Evolutionary conservation across 2,329 filamentous ascomycete species (phyloP).

Genomic region (Sporothrix inflata): DNA sequence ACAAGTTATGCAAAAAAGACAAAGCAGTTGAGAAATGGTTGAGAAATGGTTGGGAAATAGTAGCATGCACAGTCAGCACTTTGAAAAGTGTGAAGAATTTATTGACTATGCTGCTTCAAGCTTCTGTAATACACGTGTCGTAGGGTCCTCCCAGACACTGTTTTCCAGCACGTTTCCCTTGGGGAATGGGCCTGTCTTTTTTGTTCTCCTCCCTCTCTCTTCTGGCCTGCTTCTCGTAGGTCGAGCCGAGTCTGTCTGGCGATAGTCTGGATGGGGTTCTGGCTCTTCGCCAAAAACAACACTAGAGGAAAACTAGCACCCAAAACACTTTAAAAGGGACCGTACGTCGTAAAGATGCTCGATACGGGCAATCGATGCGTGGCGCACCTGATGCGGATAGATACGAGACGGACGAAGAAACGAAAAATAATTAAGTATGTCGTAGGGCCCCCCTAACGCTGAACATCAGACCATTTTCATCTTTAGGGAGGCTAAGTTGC

Average conservation of each 20-base stretch:
- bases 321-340: neutral
- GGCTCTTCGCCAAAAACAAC: neutral
- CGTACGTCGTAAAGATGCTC: neutral
- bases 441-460: neutral
- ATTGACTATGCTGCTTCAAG: neutral
- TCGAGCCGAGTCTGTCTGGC: neutral
- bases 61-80: neutral
- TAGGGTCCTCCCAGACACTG: neutral
- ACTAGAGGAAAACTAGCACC: neutral
- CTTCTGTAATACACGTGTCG: neutral
- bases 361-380: neutral
- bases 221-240: neutral
- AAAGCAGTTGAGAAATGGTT: neutral
- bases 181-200: no score
- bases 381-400: neutral
- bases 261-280: neutral
- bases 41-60: no score
- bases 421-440: neutral
- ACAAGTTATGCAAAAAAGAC: neutral
- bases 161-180: neutral
- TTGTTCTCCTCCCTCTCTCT: neutral
- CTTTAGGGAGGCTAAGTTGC: neutral
- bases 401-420: constrained; percentile 5
- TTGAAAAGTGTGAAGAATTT: neutral
- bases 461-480: constrained; percentile 2